Evolutionary conservation across 441 rosid genomes (phyloP).

Genomic region (Syzygium syzygioides): DNA sequence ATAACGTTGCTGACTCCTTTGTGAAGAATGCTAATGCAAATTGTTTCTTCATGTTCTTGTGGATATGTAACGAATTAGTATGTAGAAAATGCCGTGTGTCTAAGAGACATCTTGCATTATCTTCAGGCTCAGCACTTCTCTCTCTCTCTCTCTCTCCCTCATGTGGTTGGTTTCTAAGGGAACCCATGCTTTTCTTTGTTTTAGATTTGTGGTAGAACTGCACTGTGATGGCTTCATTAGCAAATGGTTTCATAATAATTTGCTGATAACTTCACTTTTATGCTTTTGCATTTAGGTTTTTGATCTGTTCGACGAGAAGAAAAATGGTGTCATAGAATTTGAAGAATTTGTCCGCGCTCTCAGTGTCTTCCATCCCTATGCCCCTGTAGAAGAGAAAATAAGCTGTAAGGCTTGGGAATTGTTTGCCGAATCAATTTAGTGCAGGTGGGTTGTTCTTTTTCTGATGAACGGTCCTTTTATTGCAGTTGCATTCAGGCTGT

Average conservation of each 20-base stretch:
- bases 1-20: neutral
- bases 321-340: constrained; percentile 81
- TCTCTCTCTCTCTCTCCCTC: neutral
- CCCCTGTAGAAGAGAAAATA: constrained; percentile 65
- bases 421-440: neutral
- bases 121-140: neutral
- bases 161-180: neutral
- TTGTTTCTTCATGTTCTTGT: neutral
- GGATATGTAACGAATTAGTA: neutral
- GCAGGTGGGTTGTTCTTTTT: neutral
- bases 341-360: constrained; percentile 76
- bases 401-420: constrained; percentile 49
- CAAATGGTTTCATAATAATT: neutral
- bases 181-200: neutral
- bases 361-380: constrained; percentile 73
- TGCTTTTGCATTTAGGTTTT: constrained; percentile 40
- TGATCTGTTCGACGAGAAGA: constrained; percentile 73
- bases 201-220: neutral
- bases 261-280: neutral
- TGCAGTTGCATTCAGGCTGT: constrained; percentile 82
- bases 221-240: neutral
- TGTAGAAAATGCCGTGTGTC: neutral
- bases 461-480: neutral
- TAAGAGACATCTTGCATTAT: neutral
- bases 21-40: neutral